Percentiles rank a stretch among this genome's conserved stretches.
These are phyloP conservation scores for Tuber borchii DNA, from an alignment of 495 filamentous ascomycete genomes.

Conservation along the genomic window DNA sequence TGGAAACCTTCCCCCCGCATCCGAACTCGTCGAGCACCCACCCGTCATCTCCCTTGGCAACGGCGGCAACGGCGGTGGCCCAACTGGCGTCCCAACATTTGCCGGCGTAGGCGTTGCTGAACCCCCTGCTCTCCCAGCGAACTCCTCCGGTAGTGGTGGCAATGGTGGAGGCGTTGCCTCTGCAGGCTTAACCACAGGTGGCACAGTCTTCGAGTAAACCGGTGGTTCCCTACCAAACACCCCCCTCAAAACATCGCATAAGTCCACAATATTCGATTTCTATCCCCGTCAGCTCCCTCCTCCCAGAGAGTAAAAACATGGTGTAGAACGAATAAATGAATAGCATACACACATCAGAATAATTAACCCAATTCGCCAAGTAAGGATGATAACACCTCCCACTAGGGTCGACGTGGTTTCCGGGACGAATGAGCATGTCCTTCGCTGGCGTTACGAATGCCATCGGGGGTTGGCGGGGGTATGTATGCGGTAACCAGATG, in stretches of 20 bases:
- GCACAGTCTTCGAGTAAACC: constrained; percentile 64
- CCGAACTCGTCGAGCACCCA: constrained; percentile 6
- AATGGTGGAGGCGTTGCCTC: constrained; percentile 56
- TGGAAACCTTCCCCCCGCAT: constrained; percentile 13
- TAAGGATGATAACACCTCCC: constrained; percentile 95
- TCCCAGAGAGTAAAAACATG: background rate
- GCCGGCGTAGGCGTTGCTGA: constrained; percentile 31
- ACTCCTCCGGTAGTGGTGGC: constrained; percentile 63
- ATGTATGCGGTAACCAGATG: constrained; percentile 92
- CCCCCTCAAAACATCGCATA: constrained; percentile 73
- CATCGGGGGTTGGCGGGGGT: constrained; percentile 77
- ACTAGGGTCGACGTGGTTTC: constrained; percentile 92
- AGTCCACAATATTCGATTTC: constrained; percentile 74
- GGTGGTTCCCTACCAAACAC: constrained; percentile 93
- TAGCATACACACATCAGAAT: constrained; percentile 72
- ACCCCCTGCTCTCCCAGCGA: constrained; percentile 43
- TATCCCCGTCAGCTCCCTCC: constrained; percentile 43
- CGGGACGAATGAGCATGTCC: constrained; percentile 81
- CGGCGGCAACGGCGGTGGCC: constrained; percentile 46
- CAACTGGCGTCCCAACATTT: background rate
- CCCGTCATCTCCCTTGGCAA: constrained; percentile 38
- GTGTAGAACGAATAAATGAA: constrained; percentile 1
- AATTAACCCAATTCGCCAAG: constrained; percentile 76
- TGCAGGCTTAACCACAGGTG: constrained; percentile 45
- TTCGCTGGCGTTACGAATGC: constrained; percentile 81